Conservation (phyloP, 225 moss, liverwort and hornwort species). For the Sphagnum contortum region DNA sequence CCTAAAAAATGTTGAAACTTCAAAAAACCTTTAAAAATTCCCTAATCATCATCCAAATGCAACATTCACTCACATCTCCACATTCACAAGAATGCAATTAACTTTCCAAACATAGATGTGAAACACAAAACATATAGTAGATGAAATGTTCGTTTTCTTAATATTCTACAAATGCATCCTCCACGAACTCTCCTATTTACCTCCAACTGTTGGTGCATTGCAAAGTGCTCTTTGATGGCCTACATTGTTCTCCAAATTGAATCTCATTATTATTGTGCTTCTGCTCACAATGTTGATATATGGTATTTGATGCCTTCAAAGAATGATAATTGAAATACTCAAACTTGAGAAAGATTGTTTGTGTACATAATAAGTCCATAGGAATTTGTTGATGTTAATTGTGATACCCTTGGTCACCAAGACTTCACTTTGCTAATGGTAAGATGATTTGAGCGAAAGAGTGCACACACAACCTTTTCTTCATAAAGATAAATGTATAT, state of each 20-base stretch:
- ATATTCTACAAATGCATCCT: constrained; percentile 28
- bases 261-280: too few species aligned
- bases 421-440: neutral
- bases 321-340: too few species aligned
- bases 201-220: constrained; percentile 23
- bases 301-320: too few species aligned
- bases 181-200: constrained; percentile 12
- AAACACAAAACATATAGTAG: constrained; percentile 17
- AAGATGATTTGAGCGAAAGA: neutral
- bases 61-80: too few species aligned
- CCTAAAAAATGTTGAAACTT: neutral
- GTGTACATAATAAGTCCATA: too few species aligned
- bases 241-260: constrained; percentile 1
- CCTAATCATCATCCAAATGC: neutral
- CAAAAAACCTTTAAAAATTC: neutral
- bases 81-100: too few species aligned
- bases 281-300: too few species aligned
- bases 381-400: neutral
- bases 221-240: neutral
- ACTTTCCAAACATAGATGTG: neutral
- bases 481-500: constrained; percentile 27
- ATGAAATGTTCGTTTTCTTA: constrained; percentile 45
- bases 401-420: neutral
- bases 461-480: constrained; percentile 21
- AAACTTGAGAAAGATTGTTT: too few species aligned